Evolutionary conservation across 495 filamentous ascomycete genomes (phyloP).

Genomic region (Hypoxylon perforatum): DNA sequence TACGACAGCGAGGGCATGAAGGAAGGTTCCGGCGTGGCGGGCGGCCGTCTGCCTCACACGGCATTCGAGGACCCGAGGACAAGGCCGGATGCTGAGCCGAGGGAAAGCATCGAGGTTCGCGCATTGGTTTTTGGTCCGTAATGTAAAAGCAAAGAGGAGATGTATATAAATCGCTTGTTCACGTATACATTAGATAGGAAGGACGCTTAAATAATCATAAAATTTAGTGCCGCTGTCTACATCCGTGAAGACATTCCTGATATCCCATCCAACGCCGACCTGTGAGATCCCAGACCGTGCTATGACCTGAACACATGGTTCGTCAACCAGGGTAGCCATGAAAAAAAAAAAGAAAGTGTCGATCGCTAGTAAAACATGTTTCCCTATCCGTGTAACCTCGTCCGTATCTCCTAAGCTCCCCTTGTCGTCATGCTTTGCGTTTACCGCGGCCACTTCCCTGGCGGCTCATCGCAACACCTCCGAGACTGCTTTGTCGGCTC

Average conservation of each 20-base stretch:
- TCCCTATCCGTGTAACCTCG: no score
- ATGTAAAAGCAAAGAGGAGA: slow-evolving; percentile 4
- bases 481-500: slow-evolving; percentile 62
- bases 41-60: slow-evolving; percentile 79
- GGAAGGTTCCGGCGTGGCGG: slow-evolving; percentile 60
- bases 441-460: slow-evolving; percentile 51
- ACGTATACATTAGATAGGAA: neutral
- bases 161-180: neutral
- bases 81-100: slow-evolving; percentile 64
- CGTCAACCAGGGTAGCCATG: no score
- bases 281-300: no score
- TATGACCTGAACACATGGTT: no score
- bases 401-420: neutral
- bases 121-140: slow-evolving; percentile 82
- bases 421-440: slow-evolving; percentile 35
- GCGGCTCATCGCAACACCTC: slow-evolving; percentile 62
- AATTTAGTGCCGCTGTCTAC: neutral
- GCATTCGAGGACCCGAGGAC: slow-evolving; percentile 82
- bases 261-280: no score
- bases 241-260: no score
- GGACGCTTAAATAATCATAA: neutral
- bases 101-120: slow-evolving; percentile 90
- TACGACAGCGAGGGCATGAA: slow-evolving; percentile 72
- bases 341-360: neutral
- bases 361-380: no score